Evolutionary conservation across 2,329 filamentous ascomycete species (phyloP).

Genomic region (Ceratocystis albifundus): DNA sequence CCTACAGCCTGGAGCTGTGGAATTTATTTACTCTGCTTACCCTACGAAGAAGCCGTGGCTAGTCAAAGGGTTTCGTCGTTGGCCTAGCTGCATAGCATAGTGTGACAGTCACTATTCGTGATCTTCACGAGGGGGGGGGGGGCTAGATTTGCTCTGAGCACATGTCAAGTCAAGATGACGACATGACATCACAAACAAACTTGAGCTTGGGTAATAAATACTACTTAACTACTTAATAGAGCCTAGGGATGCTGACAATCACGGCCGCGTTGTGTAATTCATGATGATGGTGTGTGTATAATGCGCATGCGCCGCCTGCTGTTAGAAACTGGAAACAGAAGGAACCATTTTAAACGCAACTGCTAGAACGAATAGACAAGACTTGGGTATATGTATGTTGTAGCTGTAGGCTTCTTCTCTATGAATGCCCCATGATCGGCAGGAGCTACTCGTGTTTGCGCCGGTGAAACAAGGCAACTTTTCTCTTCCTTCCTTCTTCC

Average conservation of each 20-base stretch:
- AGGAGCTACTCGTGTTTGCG: conserved; percentile 6
- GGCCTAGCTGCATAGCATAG: no score
- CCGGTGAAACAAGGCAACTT: conserved; percentile 12
- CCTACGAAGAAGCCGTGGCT: not conserved
- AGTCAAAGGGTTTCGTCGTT: no score
- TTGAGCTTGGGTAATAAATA: not conserved
- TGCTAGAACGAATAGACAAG: not conserved
- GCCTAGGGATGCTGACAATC: not conserved
- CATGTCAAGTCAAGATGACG: not conserved
- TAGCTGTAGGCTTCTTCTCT: not conserved
- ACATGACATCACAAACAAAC: not conserved
- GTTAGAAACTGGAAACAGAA: not conserved
- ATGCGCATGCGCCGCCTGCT: not conserved
- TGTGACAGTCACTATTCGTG: no score
- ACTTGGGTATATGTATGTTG: not conserved
- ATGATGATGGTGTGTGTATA: not conserved
- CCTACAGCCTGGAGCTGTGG: no score
- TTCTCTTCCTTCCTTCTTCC: not conserved
- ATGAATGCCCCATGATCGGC: not conserved
- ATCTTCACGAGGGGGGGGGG: no score
- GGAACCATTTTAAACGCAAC: not conserved
- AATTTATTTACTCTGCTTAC: no score
- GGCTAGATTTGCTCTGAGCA: not conserved
- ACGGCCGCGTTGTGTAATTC: not conserved
- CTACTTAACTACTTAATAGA: not conserved